Conservation (phyloP, 164 flowering plant species). For the Stephania cephalantha region DNA sequence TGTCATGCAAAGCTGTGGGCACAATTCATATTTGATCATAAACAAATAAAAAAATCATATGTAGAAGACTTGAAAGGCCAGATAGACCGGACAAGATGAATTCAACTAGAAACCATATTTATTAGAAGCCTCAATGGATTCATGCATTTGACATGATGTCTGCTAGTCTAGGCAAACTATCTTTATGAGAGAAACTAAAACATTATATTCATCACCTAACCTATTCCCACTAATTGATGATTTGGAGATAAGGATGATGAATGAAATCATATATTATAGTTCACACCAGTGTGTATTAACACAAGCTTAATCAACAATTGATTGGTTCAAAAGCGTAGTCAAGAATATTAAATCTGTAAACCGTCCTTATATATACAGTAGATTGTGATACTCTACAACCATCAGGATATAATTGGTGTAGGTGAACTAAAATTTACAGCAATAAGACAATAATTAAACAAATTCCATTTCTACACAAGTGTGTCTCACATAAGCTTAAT, state of each 20-base stretch:
- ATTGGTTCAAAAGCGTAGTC: too few relatives aligned
- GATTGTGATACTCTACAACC: too few relatives aligned
- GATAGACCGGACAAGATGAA: background rate
- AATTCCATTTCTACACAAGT: background rate
- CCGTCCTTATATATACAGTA: too few relatives aligned
- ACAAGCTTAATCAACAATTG: too few relatives aligned
- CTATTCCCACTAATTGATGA: background rate
- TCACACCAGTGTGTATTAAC: too few relatives aligned
- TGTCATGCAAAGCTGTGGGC: background rate
- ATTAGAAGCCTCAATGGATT: background rate
- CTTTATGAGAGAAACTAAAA: background rate
- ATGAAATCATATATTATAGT: too few relatives aligned
- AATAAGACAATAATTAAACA: background rate
- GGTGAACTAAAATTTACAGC: too few relatives aligned
- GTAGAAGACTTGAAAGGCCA: background rate
- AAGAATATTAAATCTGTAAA: too few relatives aligned
- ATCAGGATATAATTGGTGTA: too few relatives aligned
- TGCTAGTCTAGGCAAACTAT: background rate
- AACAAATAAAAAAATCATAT: background rate
- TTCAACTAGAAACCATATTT: background rate
- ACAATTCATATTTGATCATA: background rate
- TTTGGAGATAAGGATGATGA: slow-evolving; percentile 1
- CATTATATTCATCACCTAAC: background rate
- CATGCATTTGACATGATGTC: background rate
- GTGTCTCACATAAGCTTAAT: background rate